Conservation (phyloP, 352 stramenopile species). For the Pythium brachiatum region DNA sequence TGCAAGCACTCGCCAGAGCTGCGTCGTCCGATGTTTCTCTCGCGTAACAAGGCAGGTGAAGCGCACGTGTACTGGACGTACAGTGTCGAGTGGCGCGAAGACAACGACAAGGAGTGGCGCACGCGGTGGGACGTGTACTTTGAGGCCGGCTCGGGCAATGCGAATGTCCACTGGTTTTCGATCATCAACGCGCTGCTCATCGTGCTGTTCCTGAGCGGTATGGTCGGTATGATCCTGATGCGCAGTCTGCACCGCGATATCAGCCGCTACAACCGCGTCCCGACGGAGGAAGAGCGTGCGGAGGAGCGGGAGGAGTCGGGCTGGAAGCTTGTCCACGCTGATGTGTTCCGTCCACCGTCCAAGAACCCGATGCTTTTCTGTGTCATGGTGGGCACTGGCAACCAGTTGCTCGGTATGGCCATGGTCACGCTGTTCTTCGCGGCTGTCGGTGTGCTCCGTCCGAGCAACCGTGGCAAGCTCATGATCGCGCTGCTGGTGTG, state of each 20-base stretch:
- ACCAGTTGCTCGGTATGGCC: slow-evolving; percentile 96
- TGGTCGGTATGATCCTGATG: slow-evolving; percentile 99
- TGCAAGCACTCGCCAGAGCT: slow-evolving; percentile 75
- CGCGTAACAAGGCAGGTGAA: slow-evolving; percentile 77
- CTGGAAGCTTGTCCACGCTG: slow-evolving; percentile 99
- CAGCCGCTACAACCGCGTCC: slow-evolving; percentile 96
- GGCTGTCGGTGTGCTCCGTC: slow-evolving; percentile 94
- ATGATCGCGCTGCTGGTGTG: slow-evolving; percentile 97
- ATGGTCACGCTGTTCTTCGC: slow-evolving; percentile 97
- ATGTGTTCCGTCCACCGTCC: slow-evolving; percentile 97
- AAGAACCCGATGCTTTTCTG: slow-evolving; percentile 96
- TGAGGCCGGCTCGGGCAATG: slow-evolving; percentile 81
- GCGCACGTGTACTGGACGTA: slow-evolving; percentile 95
- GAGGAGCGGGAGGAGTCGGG: slow-evolving; percentile 98
- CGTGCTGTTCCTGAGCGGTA: slow-evolving; percentile 97
- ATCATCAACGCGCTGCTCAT: slow-evolving; percentile 99
- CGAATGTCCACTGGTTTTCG: slow-evolving; percentile 99
- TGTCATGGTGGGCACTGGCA: slow-evolving; percentile 97
- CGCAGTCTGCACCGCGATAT: slow-evolving; percentile 98
- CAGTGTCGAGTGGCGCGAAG: slow-evolving; percentile 95
- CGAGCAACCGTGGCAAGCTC: slow-evolving; percentile 96
- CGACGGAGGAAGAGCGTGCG: slow-evolving; percentile 95
- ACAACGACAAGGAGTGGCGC: slow-evolving; percentile 96
- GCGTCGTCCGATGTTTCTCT: slow-evolving; percentile 73
- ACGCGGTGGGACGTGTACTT: slow-evolving; percentile 99